Conservation (phyloP, 495 filamentous ascomycete species). For the Penicillium steckii region DNA sequence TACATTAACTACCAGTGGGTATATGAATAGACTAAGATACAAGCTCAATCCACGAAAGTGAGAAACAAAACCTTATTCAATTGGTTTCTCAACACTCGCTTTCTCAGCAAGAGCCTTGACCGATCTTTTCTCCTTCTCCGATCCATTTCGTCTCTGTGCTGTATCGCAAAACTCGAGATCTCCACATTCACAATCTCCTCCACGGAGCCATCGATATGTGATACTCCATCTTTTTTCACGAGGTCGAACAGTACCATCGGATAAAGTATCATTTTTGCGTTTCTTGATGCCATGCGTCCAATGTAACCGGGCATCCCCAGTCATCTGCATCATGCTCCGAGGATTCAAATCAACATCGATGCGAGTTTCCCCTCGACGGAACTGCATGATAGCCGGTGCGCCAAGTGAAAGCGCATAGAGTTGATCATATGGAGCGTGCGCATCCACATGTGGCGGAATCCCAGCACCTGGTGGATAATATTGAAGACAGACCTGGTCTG, state of each 20-base stretch:
- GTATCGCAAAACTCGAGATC: conserved; percentile 37
- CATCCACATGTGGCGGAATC: conserved; percentile 43
- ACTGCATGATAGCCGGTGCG: conserved; percentile 37
- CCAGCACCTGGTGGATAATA: conserved; percentile 41
- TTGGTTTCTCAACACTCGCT: neutral
- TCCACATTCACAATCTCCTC: conserved; percentile 40
- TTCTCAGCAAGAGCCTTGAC: conserved; percentile 23
- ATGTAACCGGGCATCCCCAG: conserved; percentile 35
- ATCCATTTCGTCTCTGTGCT: conserved; percentile 33
- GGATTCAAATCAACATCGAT: conserved; percentile 34
- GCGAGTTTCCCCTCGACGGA: conserved; percentile 28
- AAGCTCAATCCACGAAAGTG: neutral
- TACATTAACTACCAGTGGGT: neutral
- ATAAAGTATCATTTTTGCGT: conserved; percentile 35
- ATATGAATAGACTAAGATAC: neutral
- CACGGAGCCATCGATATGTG: conserved; percentile 40
- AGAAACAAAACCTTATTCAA: neutral
- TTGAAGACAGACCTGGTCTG: conserved; percentile 44
- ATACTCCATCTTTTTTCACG: conserved; percentile 39
- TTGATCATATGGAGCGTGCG: conserved; percentile 38
- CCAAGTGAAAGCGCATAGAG: conserved; percentile 41
- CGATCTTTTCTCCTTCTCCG: conserved; percentile 40
- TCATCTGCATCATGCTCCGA: conserved; percentile 40
- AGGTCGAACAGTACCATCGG: conserved; percentile 30
- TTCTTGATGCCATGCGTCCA: conserved; percentile 46